Percentiles rank a stretch among this genome's conserved stretches.
phyloP scores from a whole-genome alignment of 495 filamentous ascomycete species.

The Aspergillus asperescens region DNA sequence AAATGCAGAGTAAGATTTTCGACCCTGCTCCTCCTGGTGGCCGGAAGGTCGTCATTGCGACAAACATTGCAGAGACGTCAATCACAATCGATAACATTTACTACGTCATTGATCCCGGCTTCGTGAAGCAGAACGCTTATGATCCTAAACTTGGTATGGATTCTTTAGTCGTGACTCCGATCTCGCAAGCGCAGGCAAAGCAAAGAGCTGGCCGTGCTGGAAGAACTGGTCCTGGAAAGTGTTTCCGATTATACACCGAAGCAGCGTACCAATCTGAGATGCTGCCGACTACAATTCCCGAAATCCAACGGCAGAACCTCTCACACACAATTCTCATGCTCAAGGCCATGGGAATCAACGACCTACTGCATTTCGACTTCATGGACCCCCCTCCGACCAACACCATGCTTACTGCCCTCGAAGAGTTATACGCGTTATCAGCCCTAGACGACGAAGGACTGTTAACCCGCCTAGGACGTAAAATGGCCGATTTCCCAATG shows the following conservation, averaged over 20 bases:
- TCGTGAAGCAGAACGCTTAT: conserved; percentile 96
- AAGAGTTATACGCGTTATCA: conserved; percentile 88
- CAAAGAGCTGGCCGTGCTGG: conserved; percentile 91
- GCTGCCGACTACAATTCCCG: conserved; percentile 90
- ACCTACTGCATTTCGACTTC: conserved; percentile 95
- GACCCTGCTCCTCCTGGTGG: conserved; percentile 85
- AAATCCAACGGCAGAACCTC: conserved; percentile 96
- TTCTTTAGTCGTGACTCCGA: conserved; percentile 86
- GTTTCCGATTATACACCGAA: conserved; percentile 94
- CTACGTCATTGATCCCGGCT: conserved; percentile 95
- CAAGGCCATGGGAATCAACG: conserved; percentile 99
- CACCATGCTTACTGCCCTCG: conserved; percentile 93
- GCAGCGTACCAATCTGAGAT: conserved; percentile 94
- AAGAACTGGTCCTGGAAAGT: conserved; percentile 92
- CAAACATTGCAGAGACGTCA: conserved; percentile 96
- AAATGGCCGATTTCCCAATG: conserved; percentile 99
- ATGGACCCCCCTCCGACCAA: conserved; percentile 98
- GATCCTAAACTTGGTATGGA: conserved; percentile 98
- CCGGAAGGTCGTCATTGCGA: conserved; percentile 95
- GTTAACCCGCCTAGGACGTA: conserved; percentile 83
- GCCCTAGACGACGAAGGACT: conserved; percentile 96
- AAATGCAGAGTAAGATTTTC: conserved; percentile 93
- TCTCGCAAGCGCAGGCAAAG: conserved; percentile 95
- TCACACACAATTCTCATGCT: conserved; percentile 94
- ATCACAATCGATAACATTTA: conserved; percentile 97